Conservation (phyloP, 139 green algal genomes). For the Coccomyxa sp. region DNA sequence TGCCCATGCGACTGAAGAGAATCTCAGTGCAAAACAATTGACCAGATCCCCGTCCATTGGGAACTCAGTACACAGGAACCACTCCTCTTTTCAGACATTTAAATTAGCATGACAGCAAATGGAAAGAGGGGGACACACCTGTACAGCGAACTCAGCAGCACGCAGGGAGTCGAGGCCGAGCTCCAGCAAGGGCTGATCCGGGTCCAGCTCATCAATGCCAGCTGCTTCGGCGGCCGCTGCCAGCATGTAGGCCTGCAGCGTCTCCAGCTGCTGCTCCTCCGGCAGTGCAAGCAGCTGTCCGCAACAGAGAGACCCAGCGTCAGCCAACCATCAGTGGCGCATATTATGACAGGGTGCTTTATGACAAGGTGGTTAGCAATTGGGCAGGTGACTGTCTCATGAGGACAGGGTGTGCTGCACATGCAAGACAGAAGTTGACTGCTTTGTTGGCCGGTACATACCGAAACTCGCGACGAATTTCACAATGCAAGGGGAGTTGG, state of each 20-base stretch:
- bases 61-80: too few relatives aligned
- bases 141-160: not conserved
- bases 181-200: constrained; percentile 1
- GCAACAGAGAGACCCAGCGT: not conserved
- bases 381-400: too few relatives aligned
- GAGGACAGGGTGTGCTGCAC: too few relatives aligned
- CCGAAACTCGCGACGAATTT: too few relatives aligned
- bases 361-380: too few relatives aligned
- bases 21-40: too few relatives aligned
- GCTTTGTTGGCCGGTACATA: not conserved
- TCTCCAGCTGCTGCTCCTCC: not conserved
- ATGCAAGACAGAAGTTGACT: not conserved
- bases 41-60: too few relatives aligned
- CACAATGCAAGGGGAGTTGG: not conserved
- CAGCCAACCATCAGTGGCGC: not conserved
- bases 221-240: not conserved
- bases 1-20: too few relatives aligned
- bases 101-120: too few relatives aligned
- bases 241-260: not conserved
- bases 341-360: not conserved
- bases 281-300: not conserved
- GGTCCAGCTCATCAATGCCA: not conserved
- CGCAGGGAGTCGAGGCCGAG: not conserved
- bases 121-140: not conserved
- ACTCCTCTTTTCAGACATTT: too few relatives aligned